A percentile compares a stretch with the other conserved stretches of the same genome.
phyloP scores from a whole-genome alignment of 371 early-diverging fungal species.

The Mucor velutinosus region DNA sequence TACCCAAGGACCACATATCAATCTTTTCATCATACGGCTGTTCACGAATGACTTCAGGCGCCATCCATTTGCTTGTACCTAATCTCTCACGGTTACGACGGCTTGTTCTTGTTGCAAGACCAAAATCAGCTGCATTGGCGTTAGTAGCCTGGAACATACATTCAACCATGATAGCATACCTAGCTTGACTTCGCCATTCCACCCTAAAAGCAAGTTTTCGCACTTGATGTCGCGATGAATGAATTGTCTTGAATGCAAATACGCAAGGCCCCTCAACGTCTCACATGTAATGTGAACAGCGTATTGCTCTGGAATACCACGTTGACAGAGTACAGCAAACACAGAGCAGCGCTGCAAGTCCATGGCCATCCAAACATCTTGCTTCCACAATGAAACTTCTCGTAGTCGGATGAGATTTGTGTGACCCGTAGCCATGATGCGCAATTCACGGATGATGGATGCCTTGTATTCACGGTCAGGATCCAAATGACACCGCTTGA shows the following conservation, averaged over 20 bases:
- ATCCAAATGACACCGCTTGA: slow-evolving; percentile 52
- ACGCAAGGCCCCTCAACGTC: slow-evolving; percentile 75
- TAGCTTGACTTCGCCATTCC: slow-evolving; percentile 94
- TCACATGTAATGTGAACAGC: slow-evolving; percentile 48
- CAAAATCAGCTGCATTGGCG: slow-evolving; percentile 38
- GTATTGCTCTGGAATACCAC: slow-evolving; percentile 55
- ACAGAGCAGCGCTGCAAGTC: slow-evolving; percentile 52
- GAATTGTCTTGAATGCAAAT: slow-evolving; percentile 92
- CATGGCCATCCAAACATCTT: slow-evolving; percentile 59
- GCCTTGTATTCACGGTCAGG: slow-evolving; percentile 53
- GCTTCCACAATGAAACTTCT: slow-evolving; percentile 51
- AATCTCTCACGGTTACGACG: slow-evolving; percentile 76
- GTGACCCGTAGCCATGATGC: slow-evolving; percentile 54
- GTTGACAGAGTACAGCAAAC: slow-evolving; percentile 52
- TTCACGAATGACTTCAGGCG: slow-evolving; percentile 95
- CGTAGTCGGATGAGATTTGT: slow-evolving; percentile 45
- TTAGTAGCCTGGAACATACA: not conserved
- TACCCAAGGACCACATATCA: slow-evolving; percentile 95
- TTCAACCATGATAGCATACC: slow-evolving; percentile 38
- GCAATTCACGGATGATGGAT: slow-evolving; percentile 49
- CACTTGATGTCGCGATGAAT: slow-evolving; percentile 98
- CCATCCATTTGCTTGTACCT: slow-evolving; percentile 98
- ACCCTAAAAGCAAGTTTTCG: slow-evolving; percentile 96
- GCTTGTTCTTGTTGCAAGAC: slow-evolving; percentile 43
- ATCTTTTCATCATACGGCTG: slow-evolving; percentile 84